Evolutionary conservation across 2,329 filamentous ascomycete genomes (phyloP).

Genomic region (Annulohypoxylon truncatum): DNA sequence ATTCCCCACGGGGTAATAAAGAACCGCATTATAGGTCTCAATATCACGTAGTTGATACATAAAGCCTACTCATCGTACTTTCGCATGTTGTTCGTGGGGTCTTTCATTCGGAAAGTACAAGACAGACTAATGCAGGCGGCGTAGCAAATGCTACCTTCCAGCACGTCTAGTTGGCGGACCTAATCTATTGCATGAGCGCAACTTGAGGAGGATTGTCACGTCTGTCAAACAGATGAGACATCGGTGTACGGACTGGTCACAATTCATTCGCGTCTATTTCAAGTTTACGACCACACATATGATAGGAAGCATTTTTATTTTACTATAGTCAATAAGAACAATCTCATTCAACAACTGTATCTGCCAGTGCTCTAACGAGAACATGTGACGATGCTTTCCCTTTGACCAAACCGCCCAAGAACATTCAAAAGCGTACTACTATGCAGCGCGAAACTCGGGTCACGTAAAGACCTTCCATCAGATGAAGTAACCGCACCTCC

Average conservation of each 20-base stretch:
- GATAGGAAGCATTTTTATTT: background rate
- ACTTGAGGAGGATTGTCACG: background rate
- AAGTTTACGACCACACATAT: background rate
- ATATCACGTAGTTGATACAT: no score
- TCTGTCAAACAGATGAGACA: background rate
- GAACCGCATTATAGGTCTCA: no score
- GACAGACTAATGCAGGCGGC: background rate
- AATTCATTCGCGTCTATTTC: background rate
- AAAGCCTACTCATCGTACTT: no score
- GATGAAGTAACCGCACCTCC: conserved; percentile 20
- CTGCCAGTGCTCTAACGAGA: conserved; percentile 32
- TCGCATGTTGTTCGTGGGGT: no score
- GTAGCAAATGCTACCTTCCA: background rate
- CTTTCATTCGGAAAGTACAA: no score
- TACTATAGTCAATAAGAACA: conserved; percentile 20
- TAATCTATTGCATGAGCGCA: background rate
- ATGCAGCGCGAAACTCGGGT: conserved; percentile 19
- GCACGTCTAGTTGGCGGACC: background rate
- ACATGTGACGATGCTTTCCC: conserved; percentile 31
- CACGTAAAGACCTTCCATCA: conserved; percentile 17
- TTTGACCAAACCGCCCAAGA: conserved; percentile 33
- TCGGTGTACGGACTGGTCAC: background rate
- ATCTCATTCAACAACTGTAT: conserved; percentile 38
- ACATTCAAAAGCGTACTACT: conserved; percentile 36
- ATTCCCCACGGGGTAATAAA: no score